These are phyloP conservation scores for Periconia sp. DNA, from an alignment of 2,329 filamentous ascomycete genomes.

Conservation along the genomic window DNA sequence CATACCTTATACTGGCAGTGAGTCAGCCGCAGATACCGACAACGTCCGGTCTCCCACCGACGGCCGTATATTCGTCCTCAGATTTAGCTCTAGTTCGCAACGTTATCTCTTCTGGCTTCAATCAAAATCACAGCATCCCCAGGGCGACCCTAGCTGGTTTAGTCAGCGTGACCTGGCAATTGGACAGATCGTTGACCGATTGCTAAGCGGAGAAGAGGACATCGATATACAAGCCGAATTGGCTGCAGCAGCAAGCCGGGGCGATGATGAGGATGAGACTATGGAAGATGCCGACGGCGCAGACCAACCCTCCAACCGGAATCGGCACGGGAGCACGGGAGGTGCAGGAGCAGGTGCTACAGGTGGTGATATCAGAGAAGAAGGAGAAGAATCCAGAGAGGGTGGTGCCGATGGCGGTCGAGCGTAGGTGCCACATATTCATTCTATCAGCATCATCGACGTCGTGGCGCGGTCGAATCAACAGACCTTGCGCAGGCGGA, in stretches of 20 bases:
- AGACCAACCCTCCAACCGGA: constrained; percentile 42
- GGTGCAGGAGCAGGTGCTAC: constrained; percentile 86
- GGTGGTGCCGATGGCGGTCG: constrained; percentile 94
- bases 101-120: constrained; percentile 96
- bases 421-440: constrained; percentile 81
- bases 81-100: constrained; percentile 89
- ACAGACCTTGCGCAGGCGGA: constrained; percentile 19
- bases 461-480: constrained; percentile 40
- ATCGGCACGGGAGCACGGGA: constrained; percentile 57
- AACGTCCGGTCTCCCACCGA: constrained; percentile 69
- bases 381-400: constrained; percentile 84
- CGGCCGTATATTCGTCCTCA: constrained; percentile 89
- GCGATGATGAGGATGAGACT: constrained; percentile 67
- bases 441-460: constrained; percentile 23
- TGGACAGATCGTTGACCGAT: constrained; percentile 79
- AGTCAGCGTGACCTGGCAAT: constrained; percentile 85
- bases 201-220: constrained; percentile 81
- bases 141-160: constrained; percentile 73
- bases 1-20: constrained; percentile 65
- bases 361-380: constrained; percentile 86
- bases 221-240: constrained; percentile 77
- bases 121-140: constrained; percentile 76
- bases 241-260: constrained; percentile 56
- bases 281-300: constrained; percentile 60
- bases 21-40: constrained; percentile 56